Base-by-base conservation (phyloP, 2,329 filamentous ascomycete genomes). In the Tolypocladium tundrense region DNA sequence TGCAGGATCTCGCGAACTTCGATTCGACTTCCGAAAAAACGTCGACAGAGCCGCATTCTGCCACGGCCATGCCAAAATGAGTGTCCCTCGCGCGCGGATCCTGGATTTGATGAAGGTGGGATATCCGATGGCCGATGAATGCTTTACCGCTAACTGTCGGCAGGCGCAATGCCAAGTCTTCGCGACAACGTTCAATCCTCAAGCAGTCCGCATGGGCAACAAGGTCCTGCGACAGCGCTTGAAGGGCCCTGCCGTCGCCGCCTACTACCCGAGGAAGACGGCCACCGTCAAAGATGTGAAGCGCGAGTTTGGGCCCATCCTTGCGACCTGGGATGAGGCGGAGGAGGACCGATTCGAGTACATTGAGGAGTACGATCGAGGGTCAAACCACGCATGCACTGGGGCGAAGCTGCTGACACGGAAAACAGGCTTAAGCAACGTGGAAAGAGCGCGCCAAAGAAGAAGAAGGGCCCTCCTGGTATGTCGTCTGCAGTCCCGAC, bases 141-240 rank as follows among this genome's bases (percentile, higher is more conserved):
- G 21, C 7, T 43, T 8, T 24, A 50, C 13, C 10, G 48, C 67
- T 75, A 51, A 73, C 60, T 35, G 6, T 24, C 13, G 1, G 48
- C 66, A 97, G 92, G 83, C 84, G 69, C 91, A 92, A 87, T 96
- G 91, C 81, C 85, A 87, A 72, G 84, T 97, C 77, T 99, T 97
- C 79, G 87, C 87, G 68, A 90, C 88, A 55, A 92, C 87, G 56
- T 97, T 86, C 79, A 99, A 99, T 75, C 94, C 94, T 33, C 81
- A 90, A 57, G 79, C 86, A 65, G 73, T 88, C 61, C 90, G 94
- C 61, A 84, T 90, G 65, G 94, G 94, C 68, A 97, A 94, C 77
- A 96, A 94, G 75, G 80, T 99, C 71, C 80, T 99, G 60, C 90
- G 92, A 68, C 89, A 97, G 73, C 86, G 92, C 68, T 79, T 97